A percentile compares a stretch with the other conserved stretches of the same genome.
phyloP scores from a whole-genome alignment of 345 rosid genomes.

The Chamaenerion angustifolium region DNA sequence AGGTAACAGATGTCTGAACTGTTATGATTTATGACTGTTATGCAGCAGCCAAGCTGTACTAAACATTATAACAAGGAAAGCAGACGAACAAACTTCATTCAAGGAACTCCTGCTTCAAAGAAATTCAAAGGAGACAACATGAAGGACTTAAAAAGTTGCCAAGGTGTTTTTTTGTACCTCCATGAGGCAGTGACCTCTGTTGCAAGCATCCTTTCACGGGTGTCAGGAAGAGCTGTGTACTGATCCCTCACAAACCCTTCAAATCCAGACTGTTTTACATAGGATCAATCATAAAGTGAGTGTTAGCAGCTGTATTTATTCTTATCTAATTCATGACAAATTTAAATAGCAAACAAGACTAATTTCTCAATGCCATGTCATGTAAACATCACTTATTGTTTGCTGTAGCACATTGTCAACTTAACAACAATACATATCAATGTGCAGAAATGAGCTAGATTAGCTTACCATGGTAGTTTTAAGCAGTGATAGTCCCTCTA shows the following conservation, averaged over 20 bases:
- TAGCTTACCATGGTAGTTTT: slow-evolving; percentile 79
- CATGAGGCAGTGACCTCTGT: slow-evolving; percentile 80
- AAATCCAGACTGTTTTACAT: slow-evolving; percentile 72
- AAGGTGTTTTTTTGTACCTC: slow-evolving; percentile 33
- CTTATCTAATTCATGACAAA: no score
- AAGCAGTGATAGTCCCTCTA: slow-evolving; percentile 61
- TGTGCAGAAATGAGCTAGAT: not conserved
- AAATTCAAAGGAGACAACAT: no score
- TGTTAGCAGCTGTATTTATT: not conserved
- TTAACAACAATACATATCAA: not conserved
- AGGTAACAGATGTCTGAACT: no score
- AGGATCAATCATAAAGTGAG: slow-evolving; percentile 7
- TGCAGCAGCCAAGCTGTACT: no score
- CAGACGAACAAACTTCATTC: no score
- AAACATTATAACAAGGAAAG: no score
- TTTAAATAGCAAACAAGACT: no score
- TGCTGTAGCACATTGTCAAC: not conserved
- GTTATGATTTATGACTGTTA: no score
- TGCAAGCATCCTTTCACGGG: slow-evolving; percentile 79
- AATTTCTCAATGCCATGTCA: no score
- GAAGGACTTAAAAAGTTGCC: not conserved
- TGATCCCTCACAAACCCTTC: slow-evolving; percentile 81
- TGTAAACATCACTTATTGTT: no score
- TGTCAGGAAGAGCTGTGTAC: slow-evolving; percentile 80
- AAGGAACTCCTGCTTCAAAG: no score